phyloP scores from a whole-genome alignment of 2,329 filamentous ascomycete species.

The Mycosphaerella arachidis region DNA sequence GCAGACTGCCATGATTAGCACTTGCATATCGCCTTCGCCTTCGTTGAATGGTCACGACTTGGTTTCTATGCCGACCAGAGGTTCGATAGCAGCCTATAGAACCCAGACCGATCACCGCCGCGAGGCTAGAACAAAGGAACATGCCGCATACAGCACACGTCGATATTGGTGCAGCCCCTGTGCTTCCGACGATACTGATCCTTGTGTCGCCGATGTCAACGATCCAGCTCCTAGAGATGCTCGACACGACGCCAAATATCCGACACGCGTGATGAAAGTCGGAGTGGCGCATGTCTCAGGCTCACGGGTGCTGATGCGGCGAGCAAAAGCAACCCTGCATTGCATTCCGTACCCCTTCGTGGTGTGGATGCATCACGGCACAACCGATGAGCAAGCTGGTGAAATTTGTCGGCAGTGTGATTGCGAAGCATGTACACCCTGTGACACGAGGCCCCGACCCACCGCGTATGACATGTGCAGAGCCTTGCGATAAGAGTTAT shows the following conservation, averaged over 20 bases:
- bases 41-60: neutral
- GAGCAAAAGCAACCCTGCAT: conserved; percentile 13
- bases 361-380: conserved; percentile 15
- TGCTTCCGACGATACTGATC: neutral
- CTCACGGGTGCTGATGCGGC: conserved; percentile 4
- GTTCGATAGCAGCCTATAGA: conserved; percentile 1
- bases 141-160: neutral
- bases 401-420: conserved; percentile 11
- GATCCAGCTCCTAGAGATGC: neutral
- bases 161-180: neutral
- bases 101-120: neutral
- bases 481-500: conserved; percentile 7
- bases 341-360: conserved; percentile 12
- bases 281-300: conserved; percentile 17
- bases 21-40: neutral
- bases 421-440: conserved; percentile 6
- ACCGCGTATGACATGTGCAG: conserved; percentile 12
- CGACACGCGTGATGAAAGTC: neutral
- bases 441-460: conserved; percentile 12
- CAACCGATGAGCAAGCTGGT: conserved; percentile 13
- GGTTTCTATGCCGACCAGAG: neutral
- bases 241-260: neutral
- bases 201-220: conserved; percentile 4
- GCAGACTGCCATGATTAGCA: conserved; percentile 5
- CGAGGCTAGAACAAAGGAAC: neutral